Base-by-base conservation (phyloP, 495 filamentous ascomycete genomes). In the Aspergillus steynii region DNA sequence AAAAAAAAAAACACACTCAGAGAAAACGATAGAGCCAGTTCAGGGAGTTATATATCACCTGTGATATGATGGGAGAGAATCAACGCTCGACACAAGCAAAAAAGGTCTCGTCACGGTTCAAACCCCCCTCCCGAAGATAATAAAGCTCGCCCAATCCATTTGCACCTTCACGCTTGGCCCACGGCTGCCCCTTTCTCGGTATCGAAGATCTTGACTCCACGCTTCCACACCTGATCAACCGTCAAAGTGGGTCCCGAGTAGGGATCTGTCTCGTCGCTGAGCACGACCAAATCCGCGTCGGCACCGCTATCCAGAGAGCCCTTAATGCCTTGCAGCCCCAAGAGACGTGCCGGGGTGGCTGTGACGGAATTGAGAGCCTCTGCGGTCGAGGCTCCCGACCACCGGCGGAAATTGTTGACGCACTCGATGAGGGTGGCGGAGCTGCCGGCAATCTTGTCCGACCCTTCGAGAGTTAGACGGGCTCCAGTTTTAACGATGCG, bases 221-320 rank as follows among this genome's bases (percentile, higher is more conserved):
- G 86, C 74, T 93, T 93, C 88, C 88, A 93, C 29, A 91, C 89
- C 70, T 91, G 82, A 61, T 89, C 86, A 7, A 93, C 80, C 46
- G 73, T 79, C 68, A 93, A 72, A 29, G 66, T 74, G 3, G 66
- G 63, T n/a, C 79, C 71, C 56, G 76, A 62, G 74, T 79, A 62
- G 8, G 61, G 68, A 63, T 82, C 80, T 7, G 70, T 68, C 34
- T 68, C 74, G 66, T 89, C 85, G 9, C 82, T 83, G 56, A 94
- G 69, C 1, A 94, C 81, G 28, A 93, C 84, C 58, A 96, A 68
- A 74, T 96, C 91, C 1, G 91, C 91, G 80, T 96, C 91, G 3
- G 89, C 88, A 25, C 86, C 90, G 34, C 81, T 77, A 2, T 83
- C 80, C 56, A 96, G 70, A 1, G 71, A 79, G 0, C 91, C 91